These are phyloP conservation scores for Parietaria judaica DNA, from an alignment of 306 rosid species.

Conservation along the genomic window DNA sequence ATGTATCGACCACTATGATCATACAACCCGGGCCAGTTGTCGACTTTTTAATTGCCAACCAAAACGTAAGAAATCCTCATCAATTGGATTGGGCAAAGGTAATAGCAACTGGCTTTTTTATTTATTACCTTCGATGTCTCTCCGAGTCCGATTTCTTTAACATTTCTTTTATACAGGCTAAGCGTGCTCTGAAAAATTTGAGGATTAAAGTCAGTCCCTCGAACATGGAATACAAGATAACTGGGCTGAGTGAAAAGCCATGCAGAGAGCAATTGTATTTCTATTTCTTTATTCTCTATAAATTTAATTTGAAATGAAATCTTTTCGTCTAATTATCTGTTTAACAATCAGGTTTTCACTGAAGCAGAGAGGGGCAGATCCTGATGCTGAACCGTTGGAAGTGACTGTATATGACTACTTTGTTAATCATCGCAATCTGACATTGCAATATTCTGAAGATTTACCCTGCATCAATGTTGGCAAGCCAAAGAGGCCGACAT, in stretches of 20 bases:
- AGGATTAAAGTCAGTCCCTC: slow-evolving; percentile 63
- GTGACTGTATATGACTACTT: slow-evolving; percentile 82
- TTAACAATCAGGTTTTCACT: slow-evolving; percentile 43
- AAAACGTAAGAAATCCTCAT: slow-evolving; percentile 62
- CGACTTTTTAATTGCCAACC: slow-evolving; percentile 74
- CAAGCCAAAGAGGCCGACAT: slow-evolving; percentile 85
- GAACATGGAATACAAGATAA: slow-evolving; percentile 68
- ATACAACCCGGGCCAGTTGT: slow-evolving; percentile 86
- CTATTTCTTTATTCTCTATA: background rate
- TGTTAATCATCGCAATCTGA: slow-evolving; percentile 49
- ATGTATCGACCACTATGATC: slow-evolving; percentile 90
- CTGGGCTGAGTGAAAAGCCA: slow-evolving; percentile 71
- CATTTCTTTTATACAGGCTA: slow-evolving; percentile 44
- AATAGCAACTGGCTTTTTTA: background rate
- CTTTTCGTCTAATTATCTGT: too few relatives aligned
- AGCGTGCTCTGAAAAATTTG: slow-evolving; percentile 66
- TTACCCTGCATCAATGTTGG: slow-evolving; percentile 91
- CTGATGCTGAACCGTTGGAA: slow-evolving; percentile 34
- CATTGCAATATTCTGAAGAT: slow-evolving; percentile 54
- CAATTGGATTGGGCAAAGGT: slow-evolving; percentile 84
- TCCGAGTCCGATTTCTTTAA: background rate
- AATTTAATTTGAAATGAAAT: too few relatives aligned
- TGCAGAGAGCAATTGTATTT: slow-evolving; percentile 57
- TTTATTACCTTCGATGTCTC: background rate
- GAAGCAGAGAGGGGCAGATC: slow-evolving; percentile 43